A percentile compares a stretch with the other conserved stretches of the same genome.
Evolutionary conservation across 2,329 filamentous ascomycete genomes (phyloP).

Genomic region (Aquanectria penicillioides): DNA sequence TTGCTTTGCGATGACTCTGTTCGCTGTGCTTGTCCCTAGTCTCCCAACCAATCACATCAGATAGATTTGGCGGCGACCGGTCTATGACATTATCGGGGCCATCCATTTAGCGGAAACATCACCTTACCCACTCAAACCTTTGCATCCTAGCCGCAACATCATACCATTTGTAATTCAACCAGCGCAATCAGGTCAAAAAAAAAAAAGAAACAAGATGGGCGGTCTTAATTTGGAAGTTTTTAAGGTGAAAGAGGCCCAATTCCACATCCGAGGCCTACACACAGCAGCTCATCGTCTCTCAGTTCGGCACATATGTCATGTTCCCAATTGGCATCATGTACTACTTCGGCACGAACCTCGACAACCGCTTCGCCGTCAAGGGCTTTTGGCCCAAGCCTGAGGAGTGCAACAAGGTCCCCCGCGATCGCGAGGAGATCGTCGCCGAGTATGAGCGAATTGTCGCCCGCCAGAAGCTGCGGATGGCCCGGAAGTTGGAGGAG

Average conservation of each 20-base stretch:
- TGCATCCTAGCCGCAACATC: constrained; percentile 27
- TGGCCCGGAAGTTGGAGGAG: constrained; percentile 61
- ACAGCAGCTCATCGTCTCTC: constrained; percentile 15
- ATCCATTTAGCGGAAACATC: constrained; percentile 32
- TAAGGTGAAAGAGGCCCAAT: constrained; percentile 69
- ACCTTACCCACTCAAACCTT: constrained; percentile 27
- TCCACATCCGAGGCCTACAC: not conserved
- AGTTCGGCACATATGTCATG: constrained; percentile 99
- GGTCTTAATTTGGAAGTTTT: constrained; percentile 94
- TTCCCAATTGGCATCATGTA: constrained; percentile 99
- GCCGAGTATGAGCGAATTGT: constrained; percentile 81
- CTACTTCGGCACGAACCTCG: constrained; percentile 99
- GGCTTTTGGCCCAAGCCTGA: constrained; percentile 93
- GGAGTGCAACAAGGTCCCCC: constrained; percentile 79
- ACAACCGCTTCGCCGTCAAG: constrained; percentile 86
- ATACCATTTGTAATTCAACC: constrained; percentile 13
- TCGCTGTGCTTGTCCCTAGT: not conserved
- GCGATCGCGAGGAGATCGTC: constrained; percentile 83
- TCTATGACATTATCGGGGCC: constrained; percentile 37
- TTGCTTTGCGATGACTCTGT: not conserved
- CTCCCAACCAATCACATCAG: constrained; percentile 29
- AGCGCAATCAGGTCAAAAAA: constrained; percentile 7
- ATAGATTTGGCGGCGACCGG: constrained; percentile 28
- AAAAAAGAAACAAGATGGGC: constrained; percentile 61
- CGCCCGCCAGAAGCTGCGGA: constrained; percentile 75